Evolutionary conservation across 257 asterid species (phyloP).

Genomic region (Solanum ahanhuiri): DNA sequence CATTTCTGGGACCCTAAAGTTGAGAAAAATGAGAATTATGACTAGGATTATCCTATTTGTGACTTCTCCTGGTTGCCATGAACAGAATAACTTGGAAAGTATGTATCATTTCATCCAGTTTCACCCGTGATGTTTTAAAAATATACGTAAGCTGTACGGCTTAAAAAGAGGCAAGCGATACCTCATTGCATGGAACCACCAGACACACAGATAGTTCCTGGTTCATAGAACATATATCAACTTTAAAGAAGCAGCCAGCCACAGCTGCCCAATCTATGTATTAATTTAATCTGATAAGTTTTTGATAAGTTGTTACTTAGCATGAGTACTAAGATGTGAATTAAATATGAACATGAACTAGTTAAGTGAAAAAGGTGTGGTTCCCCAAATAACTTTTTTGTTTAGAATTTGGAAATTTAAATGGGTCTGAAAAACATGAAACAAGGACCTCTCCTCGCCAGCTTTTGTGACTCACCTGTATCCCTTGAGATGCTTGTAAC

Average conservation of each 20-base stretch:
- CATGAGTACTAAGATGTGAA: neutral
- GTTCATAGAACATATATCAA: neutral
- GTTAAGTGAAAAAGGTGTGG: neutral
- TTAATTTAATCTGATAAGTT: neutral
- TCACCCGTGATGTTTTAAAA: neutral
- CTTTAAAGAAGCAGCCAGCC: neutral
- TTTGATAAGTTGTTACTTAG: neutral
- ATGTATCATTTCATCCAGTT: neutral
- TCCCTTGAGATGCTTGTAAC: conserved; percentile 78
- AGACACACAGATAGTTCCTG: neutral
- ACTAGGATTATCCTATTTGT: neutral
- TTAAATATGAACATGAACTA: neutral
- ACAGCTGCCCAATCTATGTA: neutral
- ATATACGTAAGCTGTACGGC: neutral
- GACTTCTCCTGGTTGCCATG: neutral
- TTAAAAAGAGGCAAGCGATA: neutral
- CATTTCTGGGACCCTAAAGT: neutral
- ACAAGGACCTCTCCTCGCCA: neutral
- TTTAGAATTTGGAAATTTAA: neutral
- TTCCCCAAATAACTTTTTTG: neutral
- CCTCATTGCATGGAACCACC: neutral
- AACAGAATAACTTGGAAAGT: neutral
- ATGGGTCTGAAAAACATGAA: neutral
- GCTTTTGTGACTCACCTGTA: conserved; percentile 37
- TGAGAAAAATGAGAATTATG: neutral